Evolutionary conservation across 495 filamentous ascomycete species (phyloP), one percentile per base, ranked within the genome.

Genomic region (Neurospora sp.): DNA sequence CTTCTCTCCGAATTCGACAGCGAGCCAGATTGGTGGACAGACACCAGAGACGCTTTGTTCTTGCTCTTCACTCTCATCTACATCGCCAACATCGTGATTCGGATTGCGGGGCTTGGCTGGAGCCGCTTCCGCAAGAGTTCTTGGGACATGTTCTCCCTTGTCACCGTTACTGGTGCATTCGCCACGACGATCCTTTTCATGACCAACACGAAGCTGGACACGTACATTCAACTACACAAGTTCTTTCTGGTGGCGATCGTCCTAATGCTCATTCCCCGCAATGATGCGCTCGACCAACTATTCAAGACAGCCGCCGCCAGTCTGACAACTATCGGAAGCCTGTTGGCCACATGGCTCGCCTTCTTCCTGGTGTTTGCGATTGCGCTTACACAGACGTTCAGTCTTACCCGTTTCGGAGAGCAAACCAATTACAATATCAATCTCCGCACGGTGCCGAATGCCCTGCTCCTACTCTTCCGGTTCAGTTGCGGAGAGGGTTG

Each of bases 301-400:
- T 99, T 98, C 89, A 99, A 99, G 82, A 99, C 96, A 18, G 96
- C 96, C 3, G 96, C 96, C n/a, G 96, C 96, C 53, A 94, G 91
- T 89, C 83, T 99, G 41, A 90, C 92, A 3, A 90, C 92, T 16
- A 98, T 99, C 77, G 89, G 91, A 71, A 99, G 97, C 78, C 86
- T 99, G 35, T 85, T 99, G 22, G 96, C 95, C 2, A 98, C 96
- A 0, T 99, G 96, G 96, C 91, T 97, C 74, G 93, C 98, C 2
- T 87, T 99, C 68, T 99, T 98, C 85, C 83, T 98, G 42, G 94
- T 97, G 16, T 99, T 92, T 80, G 96, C 95, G 39, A 98, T 99
- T 75, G 96, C 96, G 9, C 85, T 98, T 78, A 98, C 96, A 47
- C 96, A 99, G 80, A 92, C 95, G 0, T 97, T 99, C 80, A 97